Evolutionary conservation across 2,329 filamentous ascomycete species (phyloP), one percentile per base, ranked within the genome.

Genomic region (Drechslerella dactyloides): DNA sequence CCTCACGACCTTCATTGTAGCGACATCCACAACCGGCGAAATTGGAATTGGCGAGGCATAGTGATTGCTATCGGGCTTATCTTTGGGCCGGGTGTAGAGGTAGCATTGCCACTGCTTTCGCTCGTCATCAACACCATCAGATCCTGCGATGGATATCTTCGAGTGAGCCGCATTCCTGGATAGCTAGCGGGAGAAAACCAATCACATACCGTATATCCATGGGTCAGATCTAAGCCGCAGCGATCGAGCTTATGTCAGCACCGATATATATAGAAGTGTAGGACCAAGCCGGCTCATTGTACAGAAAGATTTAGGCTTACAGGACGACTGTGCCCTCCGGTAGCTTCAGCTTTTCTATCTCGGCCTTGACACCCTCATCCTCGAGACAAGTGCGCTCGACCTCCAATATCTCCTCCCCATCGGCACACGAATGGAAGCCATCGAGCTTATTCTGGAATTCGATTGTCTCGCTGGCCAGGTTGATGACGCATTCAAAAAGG

Each of bases 41-140:
- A 89, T 86, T n/a, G 84, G 82, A 1, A 89, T 80, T 0, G 88
- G 88, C 74, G 89, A 84, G 0, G 88, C 85, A 76, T 90, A 90
- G 77, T 90, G 86, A 76, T 88, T 89, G 46, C 84, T 85, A 76
- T 90, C 87, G 75, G 89, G 85, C 5, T 80, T 77, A 0, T 84
- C 75, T 76, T 89, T 87, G 30, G 81, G 79, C 21, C 86, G 81
- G 79, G 89, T 83, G 79, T 90, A 90, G 60, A 89, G 78, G 79
- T 87, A 89, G 78, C 85, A 87, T 77, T 89, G 87, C 77, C 84
- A 87, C 75, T 85, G 78, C 50, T 83, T 79, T 79, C 83, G 63
- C 77, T 81, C 81, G 6, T 84, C 82, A 37, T 83, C 80, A 72
- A 83, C 65, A 23, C 84, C 84, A 73, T 85, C 84, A 3, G 83